Evolutionary conservation across 139 green algal genomes (phyloP), one percentile per base, ranked within the genome.

Genomic region (Marvania coccoides): DNA sequence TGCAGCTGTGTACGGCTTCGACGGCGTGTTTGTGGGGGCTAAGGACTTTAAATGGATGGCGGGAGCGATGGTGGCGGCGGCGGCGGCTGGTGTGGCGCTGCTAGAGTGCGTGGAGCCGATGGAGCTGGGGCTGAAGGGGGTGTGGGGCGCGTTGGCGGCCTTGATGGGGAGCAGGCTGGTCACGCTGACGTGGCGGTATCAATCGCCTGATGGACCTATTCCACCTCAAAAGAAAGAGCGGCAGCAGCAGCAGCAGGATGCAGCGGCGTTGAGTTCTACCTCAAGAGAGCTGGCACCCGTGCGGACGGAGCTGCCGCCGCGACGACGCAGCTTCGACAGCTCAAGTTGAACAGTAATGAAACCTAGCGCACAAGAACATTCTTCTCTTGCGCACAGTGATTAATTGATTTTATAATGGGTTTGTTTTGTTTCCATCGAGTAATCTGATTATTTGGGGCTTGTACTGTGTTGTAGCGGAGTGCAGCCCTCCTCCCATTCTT

Each of bases 1-100:
- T 24, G 79, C 84, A 0, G 47, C 84, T 0, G 87, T 87, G 4
- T 93, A 91, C 74, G 85, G 85, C 2, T 72, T 82, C 51, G 88
- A 95, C 65, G 88, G 88, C 34, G 62, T 92, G 24, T 60, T 95
- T 33, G 85, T 88, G 34, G 88, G 87, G 1, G 78, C 77, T 0
- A 61, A 59, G 1, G 88, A 89, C 48, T 95, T 90, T 65, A 69
- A 62, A 29, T 91, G 82, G 58, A 71, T 86, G 47, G 82, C 80
- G 6, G 46, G 33, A 8, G 81, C 74, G 38, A 88, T 89, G 81
- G 62, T 74, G 0, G 53, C 68, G 24, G 75, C 82, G 2, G 76
- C 69, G 6, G 53, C 48, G 23, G 63, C 48, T 13, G 66, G 65
- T 4, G 69, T 65, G 24, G 71, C 35, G 19, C 53, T 79, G 55